phyloP scores from a whole-genome alignment of 345 rosid species.

The Rhizophora mangle region DNA sequence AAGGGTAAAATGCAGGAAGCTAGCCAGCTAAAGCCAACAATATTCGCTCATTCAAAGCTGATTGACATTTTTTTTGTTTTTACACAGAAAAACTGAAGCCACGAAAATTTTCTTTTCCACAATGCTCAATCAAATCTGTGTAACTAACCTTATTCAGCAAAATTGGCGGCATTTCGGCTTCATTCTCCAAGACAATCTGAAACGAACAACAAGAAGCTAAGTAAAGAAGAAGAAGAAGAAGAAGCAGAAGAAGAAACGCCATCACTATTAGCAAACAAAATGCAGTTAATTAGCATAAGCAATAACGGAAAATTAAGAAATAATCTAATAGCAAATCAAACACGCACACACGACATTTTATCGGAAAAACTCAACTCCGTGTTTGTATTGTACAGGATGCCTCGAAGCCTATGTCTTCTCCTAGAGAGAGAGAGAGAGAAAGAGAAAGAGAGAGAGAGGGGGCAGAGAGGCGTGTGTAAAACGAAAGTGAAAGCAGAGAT shows the following conservation, averaged over 20 bases:
- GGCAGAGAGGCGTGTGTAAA: background rate
- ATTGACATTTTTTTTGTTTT: background rate
- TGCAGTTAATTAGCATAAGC: background rate
- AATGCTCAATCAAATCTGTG: background rate
- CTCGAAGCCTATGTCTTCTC: background rate
- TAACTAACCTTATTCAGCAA: constrained; percentile 12
- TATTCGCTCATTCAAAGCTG: background rate
- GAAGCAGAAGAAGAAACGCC: background rate
- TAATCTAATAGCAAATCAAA: background rate
- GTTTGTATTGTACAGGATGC: background rate
- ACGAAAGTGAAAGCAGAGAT: constrained; percentile 8
- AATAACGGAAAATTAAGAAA: background rate
- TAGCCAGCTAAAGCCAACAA: background rate
- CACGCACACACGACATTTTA: background rate
- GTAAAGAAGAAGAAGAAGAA: background rate
- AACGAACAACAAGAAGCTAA: background rate
- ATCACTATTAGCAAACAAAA: background rate
- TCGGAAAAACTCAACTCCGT: background rate
- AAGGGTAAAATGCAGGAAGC: background rate
- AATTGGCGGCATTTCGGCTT: constrained; percentile 3
- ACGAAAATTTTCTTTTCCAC: background rate
- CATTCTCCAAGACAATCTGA: constrained; percentile 10
- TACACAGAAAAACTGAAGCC: background rate
- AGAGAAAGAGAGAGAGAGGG: background rate
- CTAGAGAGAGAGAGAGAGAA: background rate